Base-by-base conservation (phyloP, 345 rosid species). In the Camelina laxa region DNA sequence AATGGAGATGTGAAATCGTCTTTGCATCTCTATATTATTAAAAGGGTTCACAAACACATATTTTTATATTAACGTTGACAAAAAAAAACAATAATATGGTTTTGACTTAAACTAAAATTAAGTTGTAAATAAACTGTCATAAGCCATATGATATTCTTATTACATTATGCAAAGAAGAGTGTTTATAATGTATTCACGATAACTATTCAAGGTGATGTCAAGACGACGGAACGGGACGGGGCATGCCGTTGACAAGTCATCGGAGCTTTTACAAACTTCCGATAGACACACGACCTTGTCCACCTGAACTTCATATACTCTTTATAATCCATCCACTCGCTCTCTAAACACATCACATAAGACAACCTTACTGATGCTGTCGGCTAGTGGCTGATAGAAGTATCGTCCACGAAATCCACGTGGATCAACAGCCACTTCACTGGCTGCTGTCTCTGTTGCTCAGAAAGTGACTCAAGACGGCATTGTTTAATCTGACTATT, bases 211-310 rank as follows among this genome's bases (percentile, higher is more conserved):
- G 8, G 1, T 47, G 27, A 47, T 56, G 48, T 48, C 22, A 50
- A 60, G 48, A 12, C 51, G 49, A 65, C 12, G 24, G 49, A 31
- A 51, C 38, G 47, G 48, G 77, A 64, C 50, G 30, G 38, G 45
- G 65, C 27, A 17, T 6, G 33, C 36, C 39, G 33, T 65, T 57
- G 78, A 74, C 78, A 48, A 58, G 54, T 58, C 68, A 67, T 36
- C 55, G 17, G 68, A 60, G 61, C 67, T 67, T 59, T 75, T 49
- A 67, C 60, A 11, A 59, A 39, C 53, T 49, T 27, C 73, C 61
- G 61, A 49, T 60, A 27, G 67, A 59, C 73, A 67, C 67, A 59
- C 72, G 78, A 75, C 73, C 19, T 27, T 67, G 67, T 75, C 78
- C 41, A 59, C 60, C 67, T 33, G 36, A 33, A n/a, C n/a, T n/a